Evolutionary conservation across 352 stramenopile species (phyloP), one percentile per base, ranked within the genome.

Genomic region (Phytophthora tubulina): DNA sequence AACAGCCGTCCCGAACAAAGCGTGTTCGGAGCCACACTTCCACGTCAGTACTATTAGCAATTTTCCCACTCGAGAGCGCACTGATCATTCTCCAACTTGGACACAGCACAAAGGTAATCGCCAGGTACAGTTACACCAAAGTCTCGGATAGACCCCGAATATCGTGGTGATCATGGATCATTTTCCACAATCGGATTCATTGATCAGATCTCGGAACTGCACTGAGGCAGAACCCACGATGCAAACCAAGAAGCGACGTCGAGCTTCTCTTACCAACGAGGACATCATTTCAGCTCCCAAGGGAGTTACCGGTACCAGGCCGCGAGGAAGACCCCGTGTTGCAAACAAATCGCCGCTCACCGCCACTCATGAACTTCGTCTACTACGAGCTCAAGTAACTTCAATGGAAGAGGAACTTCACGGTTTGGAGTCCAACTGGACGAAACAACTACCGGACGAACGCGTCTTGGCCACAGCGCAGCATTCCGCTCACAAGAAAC

Each of bases 361-460:
- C 5, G 52, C 67, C 13, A 76, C 72, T 11, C 69, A 82, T 10
- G 72, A 82, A 30, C 60, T 82, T 55, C 72, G 72, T 2, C 27
- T 63, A 4, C 38, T 82, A 4, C 11, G 72, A 32, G 49, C 57
- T 6, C 68, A 80, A 69, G 72, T 80, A 10, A 68, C 63, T 2
- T 41, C 54, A 4, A 79, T 82, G 72, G 75, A 80, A 39, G 45
- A 80, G 6, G 50, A 82, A 7, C 64, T 82, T 0, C 36, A 57
- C n/a, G 49, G n/a, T 2, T 32, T 82, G 11, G 41, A 67, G 11
- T 31, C 32, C 27, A 72, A 72, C 30, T 82, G 75, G 75, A 38
- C 60, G 2, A 31, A 63, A 8, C 32, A 75, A 10, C 30, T 80
- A 27, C 68, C 69, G 4, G 75, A 82, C 17, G 6, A 52, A 17